Evolutionary conservation across 2,329 filamentous ascomycete genomes (phyloP), one percentile per base, ranked within the genome.

Genomic region (Colletotrichum kahawae): DNA sequence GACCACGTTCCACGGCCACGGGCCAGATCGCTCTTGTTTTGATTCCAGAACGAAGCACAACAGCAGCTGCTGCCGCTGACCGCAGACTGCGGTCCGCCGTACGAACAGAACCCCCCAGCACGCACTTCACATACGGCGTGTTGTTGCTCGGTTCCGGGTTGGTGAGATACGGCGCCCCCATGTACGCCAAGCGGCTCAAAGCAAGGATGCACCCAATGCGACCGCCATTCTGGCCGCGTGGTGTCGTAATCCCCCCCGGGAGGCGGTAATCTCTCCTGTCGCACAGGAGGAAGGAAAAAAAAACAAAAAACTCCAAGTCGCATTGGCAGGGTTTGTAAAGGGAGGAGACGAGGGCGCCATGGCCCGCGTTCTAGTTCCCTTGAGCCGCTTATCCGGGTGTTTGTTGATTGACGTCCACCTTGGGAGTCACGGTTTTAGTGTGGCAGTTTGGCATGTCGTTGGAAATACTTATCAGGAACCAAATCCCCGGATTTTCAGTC

Each of bases 181-280:
- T 71, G 68, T 67, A n/a, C 69, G 72, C 72, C 72, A 75, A 75
- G 72, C 72, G 72, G 68, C 68, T 71, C 18, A 67, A 75, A 71
- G 70, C 72, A 75, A 67, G 72, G 72, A 72, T 71, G 62, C 31
- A 62, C 72, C 72, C 62, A 34, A 71, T 63, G 18, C 43, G 56
- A 33, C 62, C 68, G 71, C 56, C 59, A 66, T 71, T 24, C 62
- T 71, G 71, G 56, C 68, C 68, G 54, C 68, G 62, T 60, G 68
- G 68, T 75, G 68, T 75, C 68, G 68, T 67, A 75, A 75, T 71
- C 72, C 24, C 59, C 66, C 71, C 60, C 67, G 34, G 43, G 65
- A 73, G 33, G 57, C 65, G 56, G 57, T 69, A 69, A 69, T 70
- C 59, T 70, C 67, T 74, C 24, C 21, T 43, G 27, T 72, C 29